Percentiles rank a stretch among this genome's conserved stretches.
Evolutionary conservation across 2,329 filamentous ascomycete species (phyloP).

Genomic region (Fusarium hostae): DNA sequence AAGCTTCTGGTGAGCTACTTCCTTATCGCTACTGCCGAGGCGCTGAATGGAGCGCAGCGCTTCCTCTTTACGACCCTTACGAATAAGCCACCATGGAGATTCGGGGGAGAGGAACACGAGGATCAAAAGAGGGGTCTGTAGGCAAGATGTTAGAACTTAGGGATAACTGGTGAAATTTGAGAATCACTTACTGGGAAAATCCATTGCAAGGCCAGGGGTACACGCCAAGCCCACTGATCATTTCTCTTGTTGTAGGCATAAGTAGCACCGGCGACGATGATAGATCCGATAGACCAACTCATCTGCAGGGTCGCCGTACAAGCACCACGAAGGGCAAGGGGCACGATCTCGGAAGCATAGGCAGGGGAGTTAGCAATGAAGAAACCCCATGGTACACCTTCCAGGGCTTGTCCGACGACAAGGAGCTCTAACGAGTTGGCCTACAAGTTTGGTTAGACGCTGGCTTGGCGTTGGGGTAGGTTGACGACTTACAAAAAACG

Average conservation of each 20-base stretch:
- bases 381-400: constrained; percentile 70
- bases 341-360: constrained; percentile 69
- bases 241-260: constrained; percentile 58
- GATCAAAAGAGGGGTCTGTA: constrained; percentile 59
- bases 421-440: constrained; percentile 53
- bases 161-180: background rate
- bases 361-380: constrained; percentile 72
- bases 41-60: constrained; percentile 59
- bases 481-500: constrained; percentile 58
- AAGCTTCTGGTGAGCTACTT: constrained; percentile 51
- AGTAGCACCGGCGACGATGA: constrained; percentile 68
- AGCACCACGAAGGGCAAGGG: constrained; percentile 64
- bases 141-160: background rate
- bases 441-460: background rate
- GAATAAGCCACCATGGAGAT: constrained; percentile 65
- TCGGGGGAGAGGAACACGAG: constrained; percentile 62
- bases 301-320: constrained; percentile 70
- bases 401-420: constrained; percentile 64
- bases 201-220: constrained; percentile 68
- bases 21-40: constrained; percentile 51
- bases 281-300: constrained; percentile 70
- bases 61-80: constrained; percentile 56
- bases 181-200: constrained; percentile 57
- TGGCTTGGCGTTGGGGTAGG: rapidly evolving
- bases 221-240: constrained; percentile 42